phyloP scores from a whole-genome alignment of 371 early-diverging fungal species.

The Mucor saturninus region DNA sequence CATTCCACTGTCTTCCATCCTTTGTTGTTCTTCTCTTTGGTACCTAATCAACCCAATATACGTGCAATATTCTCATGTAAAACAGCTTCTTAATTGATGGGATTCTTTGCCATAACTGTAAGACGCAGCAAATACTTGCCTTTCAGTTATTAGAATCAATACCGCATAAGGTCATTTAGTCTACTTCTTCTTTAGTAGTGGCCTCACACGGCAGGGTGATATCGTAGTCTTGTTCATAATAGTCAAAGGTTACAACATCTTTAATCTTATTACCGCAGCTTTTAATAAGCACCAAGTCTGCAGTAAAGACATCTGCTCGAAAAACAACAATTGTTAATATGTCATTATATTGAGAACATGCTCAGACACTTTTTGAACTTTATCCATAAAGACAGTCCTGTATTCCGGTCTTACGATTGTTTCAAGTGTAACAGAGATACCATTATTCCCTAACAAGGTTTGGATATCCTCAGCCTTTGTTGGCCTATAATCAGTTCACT shows the following conservation, averaged over 20 bases:
- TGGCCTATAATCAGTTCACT: no score
- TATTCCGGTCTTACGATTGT: no score
- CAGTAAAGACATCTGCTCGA: constrained; percentile 1
- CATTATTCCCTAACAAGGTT: no score
- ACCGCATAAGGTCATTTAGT: not conserved
- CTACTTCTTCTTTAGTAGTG: not conserved
- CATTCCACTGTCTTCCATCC: no score
- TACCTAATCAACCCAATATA: no score
- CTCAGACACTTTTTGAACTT: no score
- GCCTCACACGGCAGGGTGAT: not conserved
- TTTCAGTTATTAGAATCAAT: not conserved
- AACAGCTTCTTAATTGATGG: not conserved
- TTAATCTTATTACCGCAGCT: not conserved
- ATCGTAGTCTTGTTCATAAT: not conserved
- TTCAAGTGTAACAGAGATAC: no score
- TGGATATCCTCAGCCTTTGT: no score
- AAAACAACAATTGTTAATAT: not conserved
- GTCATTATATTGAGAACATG: no score
- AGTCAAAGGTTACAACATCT: not conserved
- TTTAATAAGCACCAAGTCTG: constrained; percentile 10
- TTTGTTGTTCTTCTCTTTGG: no score
- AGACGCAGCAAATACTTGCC: not conserved
- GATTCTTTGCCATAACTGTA: not conserved
- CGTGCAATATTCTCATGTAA: no score
- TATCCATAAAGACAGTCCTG: no score